Percentiles rank a stretch among this genome's conserved stretches.
phyloP scores from a whole-genome alignment of 306 rosid genomes.

The Acacia melanoxylon region DNA sequence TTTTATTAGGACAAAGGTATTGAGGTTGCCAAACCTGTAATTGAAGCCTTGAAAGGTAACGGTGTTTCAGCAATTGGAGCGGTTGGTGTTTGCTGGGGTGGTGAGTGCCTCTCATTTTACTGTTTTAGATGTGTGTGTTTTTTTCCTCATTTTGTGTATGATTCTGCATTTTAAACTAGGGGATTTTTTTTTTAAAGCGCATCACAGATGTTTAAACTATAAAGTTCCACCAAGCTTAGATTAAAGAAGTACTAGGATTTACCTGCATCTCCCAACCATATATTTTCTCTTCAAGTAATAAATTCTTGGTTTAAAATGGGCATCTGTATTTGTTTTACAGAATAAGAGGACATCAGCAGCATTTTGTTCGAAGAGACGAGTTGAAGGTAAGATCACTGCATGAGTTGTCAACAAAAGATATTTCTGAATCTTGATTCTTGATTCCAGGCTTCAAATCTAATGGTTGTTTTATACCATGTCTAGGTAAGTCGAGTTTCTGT shows the following conservation, averaged over 20 bases:
- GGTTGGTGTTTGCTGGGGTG: no score
- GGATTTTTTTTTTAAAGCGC: background rate
- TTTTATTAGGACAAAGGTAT: no score
- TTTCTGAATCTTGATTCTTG: background rate
- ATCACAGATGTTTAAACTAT: background rate
- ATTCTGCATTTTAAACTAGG: constrained; percentile 1
- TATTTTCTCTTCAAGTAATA: constrained; percentile 27
- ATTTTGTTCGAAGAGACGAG: constrained; percentile 96
- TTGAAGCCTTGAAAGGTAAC: no score
- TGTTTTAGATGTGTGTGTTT: no score
- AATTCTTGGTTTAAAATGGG: constrained; percentile 15
- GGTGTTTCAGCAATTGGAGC: no score
- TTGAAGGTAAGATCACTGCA: constrained; percentile 64
- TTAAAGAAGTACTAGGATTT: background rate
- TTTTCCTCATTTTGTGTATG: no score
- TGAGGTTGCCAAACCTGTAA: no score
- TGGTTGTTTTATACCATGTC: constrained; percentile 18
- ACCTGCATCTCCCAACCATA: constrained; percentile 1
- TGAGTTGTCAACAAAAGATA: background rate
- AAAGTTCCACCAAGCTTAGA: background rate
- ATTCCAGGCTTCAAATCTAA: constrained; percentile 18
- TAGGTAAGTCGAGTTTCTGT: no score
- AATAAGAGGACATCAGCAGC: constrained; percentile 92
- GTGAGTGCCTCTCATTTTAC: no score
- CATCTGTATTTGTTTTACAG: constrained; percentile 46